Conservation (phyloP, 2,329 filamentous ascomycete genomes). For the Fonsecaea erecta region DNA sequence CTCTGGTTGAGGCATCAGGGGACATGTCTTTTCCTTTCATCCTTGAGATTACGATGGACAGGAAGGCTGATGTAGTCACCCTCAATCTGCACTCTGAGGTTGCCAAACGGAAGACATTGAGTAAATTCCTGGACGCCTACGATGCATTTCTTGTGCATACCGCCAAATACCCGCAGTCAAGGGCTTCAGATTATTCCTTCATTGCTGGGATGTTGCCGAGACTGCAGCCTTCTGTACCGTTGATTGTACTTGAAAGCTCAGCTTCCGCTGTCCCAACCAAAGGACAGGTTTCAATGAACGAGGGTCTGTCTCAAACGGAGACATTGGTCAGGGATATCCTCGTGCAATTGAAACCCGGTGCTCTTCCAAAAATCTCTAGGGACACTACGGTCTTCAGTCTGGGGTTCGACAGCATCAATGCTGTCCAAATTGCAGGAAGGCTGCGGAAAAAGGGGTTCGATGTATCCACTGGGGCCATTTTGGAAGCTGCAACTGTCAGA, state of each 20-base stretch:
- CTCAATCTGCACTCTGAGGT: slow-evolving; percentile 67
- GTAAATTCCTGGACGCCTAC: slow-evolving; percentile 39
- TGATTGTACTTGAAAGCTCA: not conserved
- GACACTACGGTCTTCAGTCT: slow-evolving; percentile 79
- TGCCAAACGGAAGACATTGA: slow-evolving; percentile 25
- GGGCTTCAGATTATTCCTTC: slow-evolving; percentile 24
- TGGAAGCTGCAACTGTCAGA: slow-evolving; percentile 57
- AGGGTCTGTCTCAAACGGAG: slow-evolving; percentile 16
- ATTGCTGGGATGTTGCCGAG: slow-evolving; percentile 13
- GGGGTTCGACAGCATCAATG: slow-evolving; percentile 90
- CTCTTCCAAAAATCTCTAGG: slow-evolving; percentile 14
- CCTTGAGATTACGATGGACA: slow-evolving; percentile 70
- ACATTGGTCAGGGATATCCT: slow-evolving; percentile 19
- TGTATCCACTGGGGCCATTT: slow-evolving; percentile 72
- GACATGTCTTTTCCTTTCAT: slow-evolving; percentile 72
- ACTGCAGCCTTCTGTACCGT: not conserved
- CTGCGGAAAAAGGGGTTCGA: slow-evolving; percentile 64
- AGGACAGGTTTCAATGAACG: not conserved
- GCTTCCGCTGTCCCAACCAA: not conserved
- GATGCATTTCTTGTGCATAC: slow-evolving; percentile 43
- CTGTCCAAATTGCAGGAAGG: slow-evolving; percentile 72
- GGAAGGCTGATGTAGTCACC: slow-evolving; percentile 56
- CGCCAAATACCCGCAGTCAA: slow-evolving; percentile 28
- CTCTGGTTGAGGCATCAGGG: slow-evolving; percentile 56
- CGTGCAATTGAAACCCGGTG: slow-evolving; percentile 20